phyloP scores from a whole-genome alignment of 2,329 filamentous ascomycete species.

The Paecilomyces sp. region DNA sequence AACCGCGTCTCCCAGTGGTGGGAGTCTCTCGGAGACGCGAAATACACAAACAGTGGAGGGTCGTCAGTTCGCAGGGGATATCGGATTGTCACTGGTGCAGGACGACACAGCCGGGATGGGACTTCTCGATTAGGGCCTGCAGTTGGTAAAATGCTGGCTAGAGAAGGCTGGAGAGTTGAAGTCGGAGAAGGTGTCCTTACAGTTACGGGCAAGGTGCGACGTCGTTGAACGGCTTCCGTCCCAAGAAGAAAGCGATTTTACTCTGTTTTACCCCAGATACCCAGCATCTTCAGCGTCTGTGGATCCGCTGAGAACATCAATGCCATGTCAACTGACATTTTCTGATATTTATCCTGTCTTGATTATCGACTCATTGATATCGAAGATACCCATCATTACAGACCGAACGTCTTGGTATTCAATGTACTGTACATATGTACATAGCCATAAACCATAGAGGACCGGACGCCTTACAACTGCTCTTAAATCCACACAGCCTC shows the following conservation, averaged over 20 bases:
- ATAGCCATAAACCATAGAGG: background rate
- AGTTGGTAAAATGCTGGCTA: constrained; percentile 66
- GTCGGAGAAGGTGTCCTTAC: constrained; percentile 63
- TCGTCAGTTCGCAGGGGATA: constrained; percentile 50
- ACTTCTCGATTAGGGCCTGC: constrained; percentile 69
- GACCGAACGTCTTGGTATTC: background rate
- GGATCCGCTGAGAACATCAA: background rate
- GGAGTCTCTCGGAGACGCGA: constrained; percentile 60
- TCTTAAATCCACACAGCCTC: too few relatives aligned
- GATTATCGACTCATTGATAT: background rate
- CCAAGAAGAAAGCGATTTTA: background rate
- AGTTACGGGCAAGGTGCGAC: constrained; percentile 53
- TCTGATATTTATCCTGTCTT: background rate
- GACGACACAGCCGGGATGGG: constrained; percentile 70
- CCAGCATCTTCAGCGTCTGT: background rate
- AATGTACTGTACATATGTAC: background rate
- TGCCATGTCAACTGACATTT: background rate
- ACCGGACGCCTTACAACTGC: too few relatives aligned
- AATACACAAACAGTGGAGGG: constrained; percentile 40
- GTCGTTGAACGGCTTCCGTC: constrained; percentile 9
- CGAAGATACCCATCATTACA: background rate
- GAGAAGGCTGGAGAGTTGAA: constrained; percentile 78
- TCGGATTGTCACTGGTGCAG: constrained; percentile 73
- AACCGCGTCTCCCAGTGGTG: constrained; percentile 68
- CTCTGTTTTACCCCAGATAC: background rate